Conservation (phyloP, 2,329 filamentous ascomycete genomes). For the Ophiostoma sp. region DNA sequence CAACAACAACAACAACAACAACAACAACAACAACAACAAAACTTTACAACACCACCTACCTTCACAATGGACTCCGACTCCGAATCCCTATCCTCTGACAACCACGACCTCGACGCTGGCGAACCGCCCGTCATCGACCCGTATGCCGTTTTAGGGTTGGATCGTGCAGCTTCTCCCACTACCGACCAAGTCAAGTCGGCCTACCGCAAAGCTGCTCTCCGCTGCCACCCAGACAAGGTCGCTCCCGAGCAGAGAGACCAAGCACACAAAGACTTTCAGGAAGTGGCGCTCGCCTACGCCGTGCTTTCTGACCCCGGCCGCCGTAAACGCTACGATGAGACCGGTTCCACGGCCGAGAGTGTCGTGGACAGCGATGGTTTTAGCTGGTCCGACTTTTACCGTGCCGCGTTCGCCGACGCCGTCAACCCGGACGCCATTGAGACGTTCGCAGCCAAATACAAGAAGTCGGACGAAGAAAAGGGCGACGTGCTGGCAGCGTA, state of each 20-base stretch:
- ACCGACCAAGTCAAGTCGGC: slow-evolving; percentile 81
- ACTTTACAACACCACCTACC: background rate
- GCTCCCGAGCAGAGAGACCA: slow-evolving; percentile 59
- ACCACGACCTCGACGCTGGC: slow-evolving; percentile 44
- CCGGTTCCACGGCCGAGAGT: slow-evolving; percentile 83
- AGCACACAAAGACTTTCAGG: slow-evolving; percentile 82
- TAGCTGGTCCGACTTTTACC: slow-evolving; percentile 88
- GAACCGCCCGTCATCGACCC: slow-evolving; percentile 65
- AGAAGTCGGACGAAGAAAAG: slow-evolving; percentile 81
- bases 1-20: background rate
- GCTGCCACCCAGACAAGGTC: slow-evolving; percentile 74
- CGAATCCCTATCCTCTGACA: background rate
- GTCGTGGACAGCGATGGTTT: slow-evolving; percentile 78
- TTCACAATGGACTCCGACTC: slow-evolving; percentile 19
- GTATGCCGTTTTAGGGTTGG: slow-evolving; percentile 75
- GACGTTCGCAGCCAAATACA: slow-evolving; percentile 75
- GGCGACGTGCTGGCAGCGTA: slow-evolving; percentile 77
- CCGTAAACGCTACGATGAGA: slow-evolving; percentile 83
- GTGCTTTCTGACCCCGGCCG: slow-evolving; percentile 81
- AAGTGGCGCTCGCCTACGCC: slow-evolving; percentile 90
- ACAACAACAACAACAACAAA: background rate
- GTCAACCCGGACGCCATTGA: slow-evolving; percentile 74
- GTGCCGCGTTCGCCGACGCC: slow-evolving; percentile 75
- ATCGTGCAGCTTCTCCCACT: slow-evolving; percentile 61
- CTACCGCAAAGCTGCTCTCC: slow-evolving; percentile 87